Evolutionary conservation across 129 eudicot species (phyloP), one percentile per base, ranked within the genome.

Genomic region (Apium graveolens): DNA sequence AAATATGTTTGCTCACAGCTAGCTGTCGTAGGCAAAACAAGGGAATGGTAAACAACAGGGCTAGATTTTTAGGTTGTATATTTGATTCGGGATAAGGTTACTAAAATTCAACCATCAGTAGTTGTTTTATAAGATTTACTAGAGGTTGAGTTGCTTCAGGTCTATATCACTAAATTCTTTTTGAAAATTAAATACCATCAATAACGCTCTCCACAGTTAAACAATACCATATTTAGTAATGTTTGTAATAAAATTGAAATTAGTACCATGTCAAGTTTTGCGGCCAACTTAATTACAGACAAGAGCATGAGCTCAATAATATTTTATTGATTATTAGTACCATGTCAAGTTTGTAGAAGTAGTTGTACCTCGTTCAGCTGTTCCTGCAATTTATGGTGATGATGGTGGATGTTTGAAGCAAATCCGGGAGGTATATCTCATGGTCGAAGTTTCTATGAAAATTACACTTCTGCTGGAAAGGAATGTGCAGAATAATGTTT

Each of bases 391-490:
- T 77, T 92, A 90, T 78, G 98, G 98, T 46, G 97, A 92, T 84
- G 97, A 84, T 83, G 99, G 99, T 84, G 99, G 96, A 75, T 95
- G 99, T 82, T 82, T 95, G 27, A 88, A 83, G 78, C 92, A 88
- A 82, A 91, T 95, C 60, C 90, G 88, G 55, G 96, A 90, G 96
- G 99, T 95, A 90, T 65, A 77, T 75, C 38, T 78, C 31, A 9
- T 66, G 38, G 21, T 31, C 41, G 72, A 66, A 66, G 14, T 12
- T 66, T 32, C 1, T 4, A 0, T 31, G 16, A 14, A n/a, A 29
- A 1, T 32, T 26, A 60, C 72, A 37, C 27, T 37, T 37, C 14
- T 69, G 21, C 14, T 70, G 43, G 26, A 70, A 70, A 34, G 13
- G 11, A 70, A 70, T 70, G 18, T 32, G 39, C 72, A 31, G 41